Conservation (phyloP, 2,329 filamentous ascomycete species). For the Arthrobotrys entomopaga region DNA sequence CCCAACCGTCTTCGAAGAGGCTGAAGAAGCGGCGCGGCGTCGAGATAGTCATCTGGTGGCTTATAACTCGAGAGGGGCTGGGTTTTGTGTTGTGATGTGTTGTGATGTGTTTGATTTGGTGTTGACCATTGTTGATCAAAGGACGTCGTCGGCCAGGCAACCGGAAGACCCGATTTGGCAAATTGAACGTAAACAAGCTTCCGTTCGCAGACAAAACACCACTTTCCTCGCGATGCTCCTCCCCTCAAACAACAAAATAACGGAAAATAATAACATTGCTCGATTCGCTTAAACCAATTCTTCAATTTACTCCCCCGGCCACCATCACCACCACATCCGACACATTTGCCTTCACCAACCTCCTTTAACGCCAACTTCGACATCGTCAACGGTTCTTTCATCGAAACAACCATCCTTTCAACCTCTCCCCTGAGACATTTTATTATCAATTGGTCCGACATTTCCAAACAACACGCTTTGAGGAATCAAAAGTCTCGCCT, state of each 20-base stretch:
- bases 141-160: conserved; percentile 20
- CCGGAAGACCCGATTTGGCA: not conserved
- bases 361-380: conserved; percentile 5
- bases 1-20: not conserved
- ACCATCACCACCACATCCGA: not conserved
- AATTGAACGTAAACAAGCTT: conserved; percentile 14
- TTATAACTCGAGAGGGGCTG: not conserved
- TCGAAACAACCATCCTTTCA: not conserved
- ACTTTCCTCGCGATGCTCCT: conserved; percentile 15
- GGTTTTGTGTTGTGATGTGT: conserved; percentile 19
- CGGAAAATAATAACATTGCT: conserved; percentile 35
- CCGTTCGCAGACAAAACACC: conserved; percentile 22
- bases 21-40: not conserved
- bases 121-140: conserved; percentile 17
- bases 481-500: not conserved
- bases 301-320: conserved; percentile 26
- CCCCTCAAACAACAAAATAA: not conserved
- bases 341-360: conserved; percentile 20
- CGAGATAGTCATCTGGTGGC: not conserved
- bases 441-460: conserved; percentile 3
- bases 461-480: not conserved
- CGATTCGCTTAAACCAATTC: conserved; percentile 27
- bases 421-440: not conserved
- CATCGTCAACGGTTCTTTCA: conserved; percentile 21
- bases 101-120: conserved; percentile 28